Percentiles rank a stretch among this genome's conserved stretches.
Evolutionary conservation across 1,284 basidiomycete genomes (phyloP).

Genomic region (Fistulinella cinereoalba): DNA sequence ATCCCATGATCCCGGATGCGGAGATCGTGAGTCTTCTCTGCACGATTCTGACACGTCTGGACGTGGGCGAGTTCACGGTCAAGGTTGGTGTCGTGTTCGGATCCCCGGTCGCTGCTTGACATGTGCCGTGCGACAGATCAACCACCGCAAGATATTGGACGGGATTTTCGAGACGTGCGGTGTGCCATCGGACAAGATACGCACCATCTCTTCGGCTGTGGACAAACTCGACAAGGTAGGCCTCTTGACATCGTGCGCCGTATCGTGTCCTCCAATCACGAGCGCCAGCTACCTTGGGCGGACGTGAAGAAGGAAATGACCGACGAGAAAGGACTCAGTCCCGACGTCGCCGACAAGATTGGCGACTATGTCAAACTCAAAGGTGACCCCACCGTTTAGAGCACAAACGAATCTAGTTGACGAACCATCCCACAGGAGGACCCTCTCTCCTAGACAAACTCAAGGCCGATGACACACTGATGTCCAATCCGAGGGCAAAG

Average conservation of each 20-base stretch:
- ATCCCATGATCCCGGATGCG: conserved; percentile 96
- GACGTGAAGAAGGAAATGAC: conserved; percentile 57
- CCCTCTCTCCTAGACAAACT: conserved; percentile 77
- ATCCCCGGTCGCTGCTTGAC: not conserved
- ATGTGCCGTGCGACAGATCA: conserved; percentile 54
- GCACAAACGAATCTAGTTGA: not conserved
- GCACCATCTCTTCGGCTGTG: conserved; percentile 94
- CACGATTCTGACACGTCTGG: conserved; percentile 79
- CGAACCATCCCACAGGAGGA: conserved; percentile 51
- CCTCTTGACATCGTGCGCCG: not conserved
- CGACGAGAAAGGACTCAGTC: conserved; percentile 88
- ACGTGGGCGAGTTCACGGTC: conserved; percentile 92
- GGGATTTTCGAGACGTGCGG: conserved; percentile 98
- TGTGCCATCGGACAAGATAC: conserved; percentile 88
- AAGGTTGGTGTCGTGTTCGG: conserved; percentile 56
- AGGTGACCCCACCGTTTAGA: conserved; percentile 46
- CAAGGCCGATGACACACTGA: conserved; percentile 65
- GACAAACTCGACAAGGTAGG: conserved; percentile 97
- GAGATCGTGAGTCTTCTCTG: conserved; percentile 85
- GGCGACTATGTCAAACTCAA: conserved; percentile 96
- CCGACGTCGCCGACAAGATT: conserved; percentile 88
- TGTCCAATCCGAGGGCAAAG: conserved; percentile 72
- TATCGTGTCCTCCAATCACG: not conserved
- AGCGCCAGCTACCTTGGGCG: not conserved
- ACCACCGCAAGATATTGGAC: conserved; percentile 97